Evolutionary conservation across 192 early-diverging fungal species (phyloP).

Genomic region (Gigaspora rosea): DNA sequence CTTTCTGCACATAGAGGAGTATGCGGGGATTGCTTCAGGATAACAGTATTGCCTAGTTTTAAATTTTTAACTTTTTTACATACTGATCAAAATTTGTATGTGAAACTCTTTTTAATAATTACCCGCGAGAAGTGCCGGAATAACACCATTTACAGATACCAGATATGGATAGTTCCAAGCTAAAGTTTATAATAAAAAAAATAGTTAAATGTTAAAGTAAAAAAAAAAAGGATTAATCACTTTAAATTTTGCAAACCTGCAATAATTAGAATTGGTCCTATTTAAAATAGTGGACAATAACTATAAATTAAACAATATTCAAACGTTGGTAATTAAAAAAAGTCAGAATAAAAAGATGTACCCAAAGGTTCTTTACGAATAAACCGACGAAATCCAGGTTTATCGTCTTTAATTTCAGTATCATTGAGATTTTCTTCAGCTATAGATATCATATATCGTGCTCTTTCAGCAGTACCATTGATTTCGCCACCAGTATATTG

Average conservation of each 20-base stretch:
- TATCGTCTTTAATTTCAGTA: conserved; percentile 52
- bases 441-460: conserved; percentile 66
- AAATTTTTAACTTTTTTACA: background rate
- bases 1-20: conserved; percentile 76
- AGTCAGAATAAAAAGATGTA: conserved; percentile 26
- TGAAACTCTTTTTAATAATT: background rate
- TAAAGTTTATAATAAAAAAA: background rate
- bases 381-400: conserved; percentile 60
- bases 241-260: conserved; percentile 3
- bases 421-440: conserved; percentile 65
- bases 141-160: conserved; percentile 72
- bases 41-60: conserved; percentile 55
- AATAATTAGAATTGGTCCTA: conserved; percentile 39
- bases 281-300: conserved; percentile 7
- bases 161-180: conserved; percentile 89
- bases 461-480: conserved; percentile 68
- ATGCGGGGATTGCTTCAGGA: conserved; percentile 80
- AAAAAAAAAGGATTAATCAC: background rate
- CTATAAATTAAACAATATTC: conserved; percentile 56
- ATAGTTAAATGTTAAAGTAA: background rate
- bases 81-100: background rate
- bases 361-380: conserved; percentile 75
- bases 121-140: conserved; percentile 78
- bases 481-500: conserved; percentile 69
- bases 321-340: background rate